Base-by-base conservation (phyloP, 1,284 basidiomycete genomes). In the Volvariella volvacea region DNA sequence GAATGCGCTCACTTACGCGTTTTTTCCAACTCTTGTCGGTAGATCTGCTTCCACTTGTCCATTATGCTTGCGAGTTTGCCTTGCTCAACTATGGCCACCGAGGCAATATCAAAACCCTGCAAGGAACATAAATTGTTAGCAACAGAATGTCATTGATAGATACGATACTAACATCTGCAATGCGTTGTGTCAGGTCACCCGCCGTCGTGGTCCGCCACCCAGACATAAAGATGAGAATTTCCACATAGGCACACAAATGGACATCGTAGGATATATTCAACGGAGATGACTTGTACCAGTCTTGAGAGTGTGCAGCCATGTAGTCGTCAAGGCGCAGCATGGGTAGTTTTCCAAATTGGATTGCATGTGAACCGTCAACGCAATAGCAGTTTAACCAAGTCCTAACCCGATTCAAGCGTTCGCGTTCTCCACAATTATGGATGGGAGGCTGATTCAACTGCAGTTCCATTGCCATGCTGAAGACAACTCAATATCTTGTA, bases 371-470 rank as follows among this genome's bases (percentile, higher is more conserved):
- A 8, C 73, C 71, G 55, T 84, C 83, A 32, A 80, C 70, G 49
- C 75, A 77, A 53, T 77, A 83, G 58, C 78, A 81, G 53, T 76
- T 76, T 41, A 83, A 66, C 82, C 82, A 84, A 6, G 80, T 83
- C 45, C 82, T 65, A 14, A 71, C 75, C 38, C 79, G 68, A 52
- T 78, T 77, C 16, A 76, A 52, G 12, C 56, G 58, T 54, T 75
- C 68, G 17, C 68, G 65, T 47, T 68, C 67, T 38, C 61, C 57
- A 34, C 59, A 63, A n/a, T 48, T 49, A 12, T 55, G 45, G 8
- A 64, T 62, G 1, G 70, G 65, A 15, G 71, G 71, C 45, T 70
- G 65, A 52, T 79, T 63, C 2, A 80, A 55, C 38, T 65, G 65
- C 3, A 80, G 63, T 45, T 77, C 72, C 34, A 70, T 64, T 2